Percentiles rank a stretch among this genome's conserved stretches.
Conservation (phyloP, 2,329 filamentous ascomycete genomes). For the Knufia petricola region DNA sequence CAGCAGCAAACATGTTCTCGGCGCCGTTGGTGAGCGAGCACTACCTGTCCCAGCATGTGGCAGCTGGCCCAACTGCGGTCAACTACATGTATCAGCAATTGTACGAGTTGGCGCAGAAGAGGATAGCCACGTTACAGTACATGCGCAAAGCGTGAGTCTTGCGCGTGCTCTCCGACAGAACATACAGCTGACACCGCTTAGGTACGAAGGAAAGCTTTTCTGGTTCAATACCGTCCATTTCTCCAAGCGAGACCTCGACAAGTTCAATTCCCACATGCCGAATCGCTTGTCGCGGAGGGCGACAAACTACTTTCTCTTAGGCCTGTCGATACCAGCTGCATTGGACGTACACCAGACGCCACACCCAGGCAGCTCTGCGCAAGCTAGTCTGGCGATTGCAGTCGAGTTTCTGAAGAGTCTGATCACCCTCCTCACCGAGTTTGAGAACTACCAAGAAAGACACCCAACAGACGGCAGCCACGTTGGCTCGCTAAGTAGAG, state of each 20-base stretch:
- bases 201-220: slow-evolving; percentile 87
- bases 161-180: not conserved
- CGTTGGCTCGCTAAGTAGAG: slow-evolving; percentile 61
- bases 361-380: slow-evolving; percentile 12
- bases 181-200: slow-evolving; percentile 31
- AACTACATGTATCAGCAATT: slow-evolving; percentile 53
- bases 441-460: slow-evolving; percentile 83
- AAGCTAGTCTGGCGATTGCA: slow-evolving; percentile 58
- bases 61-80: not conserved
- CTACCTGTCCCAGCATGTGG: not conserved
- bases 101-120: slow-evolving; percentile 78
- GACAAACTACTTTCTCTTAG: slow-evolving; percentile 86
- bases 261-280: slow-evolving; percentile 76
- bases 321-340: slow-evolving; percentile 79
- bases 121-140: slow-evolving; percentile 90
- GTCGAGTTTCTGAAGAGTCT: slow-evolving; percentile 80
- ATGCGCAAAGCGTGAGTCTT: slow-evolving; percentile 72
- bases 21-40: slow-evolving; percentile 6
- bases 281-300: slow-evolving; percentile 80
- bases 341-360: slow-evolving; percentile 54
- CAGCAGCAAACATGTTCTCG: slow-evolving; percentile 3
- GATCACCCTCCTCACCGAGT: slow-evolving; percentile 77
- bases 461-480: slow-evolving; percentile 67
- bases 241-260: slow-evolving; percentile 66
- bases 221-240: slow-evolving; percentile 98